Percentiles rank a stretch among this genome's conserved stretches.
Evolutionary conservation across 192 early-diverging fungal genomes (phyloP).

Genomic region (Entomortierella beljakovae): DNA sequence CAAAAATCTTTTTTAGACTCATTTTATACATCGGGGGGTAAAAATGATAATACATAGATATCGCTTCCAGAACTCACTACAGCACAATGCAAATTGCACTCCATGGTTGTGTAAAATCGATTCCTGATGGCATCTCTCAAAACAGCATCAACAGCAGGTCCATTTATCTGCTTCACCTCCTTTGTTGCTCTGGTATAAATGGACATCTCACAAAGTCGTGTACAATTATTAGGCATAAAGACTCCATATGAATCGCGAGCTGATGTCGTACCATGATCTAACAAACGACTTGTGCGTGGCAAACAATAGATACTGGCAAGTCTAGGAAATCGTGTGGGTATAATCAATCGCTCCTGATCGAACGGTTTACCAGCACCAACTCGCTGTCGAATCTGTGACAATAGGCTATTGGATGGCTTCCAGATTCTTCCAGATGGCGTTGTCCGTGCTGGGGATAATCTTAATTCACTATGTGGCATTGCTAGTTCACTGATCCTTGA

Average conservation of each 20-base stretch:
- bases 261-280: conserved; percentile 50
- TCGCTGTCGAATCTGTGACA: conserved; percentile 51
- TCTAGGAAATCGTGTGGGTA: conserved; percentile 50
- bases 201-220: conserved; percentile 39
- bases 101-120: conserved; percentile 51
- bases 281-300: conserved; percentile 19
- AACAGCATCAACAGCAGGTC: conserved; percentile 30
- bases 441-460: not conserved
- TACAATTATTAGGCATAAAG: conserved; percentile 37
- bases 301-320: conserved; percentile 40
- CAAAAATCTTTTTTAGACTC: not conserved
- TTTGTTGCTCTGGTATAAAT: conserved; percentile 41
- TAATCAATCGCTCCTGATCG: conserved; percentile 27
- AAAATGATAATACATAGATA: conserved; percentile 45
- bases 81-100: conserved; percentile 50
- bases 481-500: no score
- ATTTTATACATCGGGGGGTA: conserved; percentile 21
- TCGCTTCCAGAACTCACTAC: conserved; percentile 43
- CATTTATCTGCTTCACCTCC: conserved; percentile 33
- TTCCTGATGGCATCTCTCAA: conserved; percentile 24
- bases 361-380: conserved; percentile 22
- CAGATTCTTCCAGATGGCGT: conserved; percentile 21
- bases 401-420: conserved; percentile 47
- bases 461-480: no score
- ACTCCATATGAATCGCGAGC: conserved; percentile 45